Base-by-base conservation (phyloP, 2,329 filamentous ascomycete species). In the Coniochaeta sp. region DNA sequence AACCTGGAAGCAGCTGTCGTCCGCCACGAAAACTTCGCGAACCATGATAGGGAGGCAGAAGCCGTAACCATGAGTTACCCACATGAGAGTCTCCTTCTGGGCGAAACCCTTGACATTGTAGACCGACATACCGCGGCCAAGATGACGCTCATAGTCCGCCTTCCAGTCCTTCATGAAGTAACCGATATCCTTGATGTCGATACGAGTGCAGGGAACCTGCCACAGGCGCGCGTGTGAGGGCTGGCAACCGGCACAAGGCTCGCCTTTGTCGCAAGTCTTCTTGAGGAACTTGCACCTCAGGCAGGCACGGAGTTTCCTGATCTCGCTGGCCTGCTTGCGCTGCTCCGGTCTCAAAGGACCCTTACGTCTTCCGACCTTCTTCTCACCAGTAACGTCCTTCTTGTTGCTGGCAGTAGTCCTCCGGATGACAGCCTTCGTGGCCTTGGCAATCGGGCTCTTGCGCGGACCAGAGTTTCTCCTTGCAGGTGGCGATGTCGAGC, bases 111-210 rank as follows among this genome's bases (percentile, higher is more conserved):
- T 96, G 78, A 97, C 95, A 71, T 97, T 97, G 75, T 89, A 93
- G 57, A 96, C 89, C 1, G 92, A 96, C 72, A 97, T 91, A 60
- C 90, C 91, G 61, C 90, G 86, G 64, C 86, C 89, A 67, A 95
- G 85, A 72, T 97, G 93, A 67, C 92, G 89, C 77, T 96, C 92
- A 69, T 95, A 96, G 74, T 98, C 93, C 52, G 92, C 93, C 77
- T 93, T 96, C 93, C 93, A 98, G 75, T 97, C 93, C 81, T 97
- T 97, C 90, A 97, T 95, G 81, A 98, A 98, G 76, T 96, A 96
- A 50, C 87, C 90, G 69, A 98, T 96, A 70, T 98, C 93, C 83
- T 96, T 97, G 81, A 98, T 98, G 74, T 97, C 93, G 70, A 97
- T 96, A 63, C 93, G 90, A 44, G 93, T 98, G 81, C 93, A 98